Conservation (phyloP, 1,284 basidiomycete species). For the Trichosporon coremiiforme region DNA sequence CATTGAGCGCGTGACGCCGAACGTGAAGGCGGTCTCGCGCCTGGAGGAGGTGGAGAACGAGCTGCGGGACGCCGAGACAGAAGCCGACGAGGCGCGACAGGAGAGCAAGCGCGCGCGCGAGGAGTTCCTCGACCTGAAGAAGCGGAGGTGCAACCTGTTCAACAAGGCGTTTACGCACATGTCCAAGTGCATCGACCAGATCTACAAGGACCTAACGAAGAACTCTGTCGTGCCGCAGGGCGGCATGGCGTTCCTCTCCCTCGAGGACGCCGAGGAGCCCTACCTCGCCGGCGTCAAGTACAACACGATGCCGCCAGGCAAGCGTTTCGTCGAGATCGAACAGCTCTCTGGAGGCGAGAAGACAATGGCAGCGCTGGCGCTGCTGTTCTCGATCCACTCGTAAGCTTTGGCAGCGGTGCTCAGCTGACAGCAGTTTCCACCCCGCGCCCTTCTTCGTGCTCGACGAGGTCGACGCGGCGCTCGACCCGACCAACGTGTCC, state of each 20-base stretch:
- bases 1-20: slow-evolving; percentile 92
- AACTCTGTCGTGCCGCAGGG: slow-evolving; percentile 90
- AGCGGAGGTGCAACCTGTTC: slow-evolving; percentile 84
- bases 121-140: slow-evolving; percentile 84
- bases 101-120: slow-evolving; percentile 87
- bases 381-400: slow-evolving; percentile 96
- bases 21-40: slow-evolving; percentile 92
- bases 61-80: slow-evolving; percentile 61
- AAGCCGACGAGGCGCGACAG: slow-evolving; percentile 64
- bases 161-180: slow-evolving; percentile 97
- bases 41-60: slow-evolving; percentile 85
- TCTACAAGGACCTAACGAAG: slow-evolving; percentile 98
- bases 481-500: slow-evolving; percentile 93
- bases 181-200: slow-evolving; percentile 86
- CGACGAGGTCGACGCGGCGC: slow-evolving; percentile 95
- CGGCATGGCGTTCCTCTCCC: slow-evolving; percentile 90
- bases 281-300: slow-evolving; percentile 95
- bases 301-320: slow-evolving; percentile 99
- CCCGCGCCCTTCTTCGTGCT: slow-evolving; percentile 98
- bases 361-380: slow-evolving; percentile 92
- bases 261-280: slow-evolving; percentile 98
- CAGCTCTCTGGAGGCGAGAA: slow-evolving; percentile 98
- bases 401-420: no score
- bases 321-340: slow-evolving; percentile 98
- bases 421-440: slow-evolving; percentile 70